These are phyloP conservation scores for Boletus barrowsii DNA, from an alignment of 768 basidiomycete genomes.

Conservation along the genomic window DNA sequence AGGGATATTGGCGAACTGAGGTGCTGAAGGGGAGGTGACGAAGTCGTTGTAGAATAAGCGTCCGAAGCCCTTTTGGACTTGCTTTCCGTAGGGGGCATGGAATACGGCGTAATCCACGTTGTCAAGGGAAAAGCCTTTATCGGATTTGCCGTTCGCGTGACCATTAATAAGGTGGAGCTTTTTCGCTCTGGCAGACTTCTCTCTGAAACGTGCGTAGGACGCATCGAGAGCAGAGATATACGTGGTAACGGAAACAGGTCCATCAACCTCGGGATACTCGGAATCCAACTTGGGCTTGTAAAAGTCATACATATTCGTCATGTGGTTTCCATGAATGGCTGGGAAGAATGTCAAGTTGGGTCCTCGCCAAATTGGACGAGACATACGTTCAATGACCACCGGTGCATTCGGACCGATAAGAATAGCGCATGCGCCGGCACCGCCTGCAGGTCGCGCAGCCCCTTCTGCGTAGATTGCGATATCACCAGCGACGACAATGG, in stretches of 20 bases:
- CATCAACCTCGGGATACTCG: constrained; percentile 96
- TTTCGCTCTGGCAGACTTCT: constrained; percentile 69
- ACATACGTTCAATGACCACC: constrained; percentile 90
- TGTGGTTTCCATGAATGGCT: constrained; percentile 96
- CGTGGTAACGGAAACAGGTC: constrained; percentile 91
- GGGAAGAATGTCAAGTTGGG: constrained; percentile 14
- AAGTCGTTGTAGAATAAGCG: constrained; percentile 94
- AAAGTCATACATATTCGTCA: constrained; percentile 98
- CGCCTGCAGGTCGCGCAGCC: constrained; percentile 90
- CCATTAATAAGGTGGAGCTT: constrained; percentile 41
- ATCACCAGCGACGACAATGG: constrained; percentile 94
- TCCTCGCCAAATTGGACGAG: not conserved
- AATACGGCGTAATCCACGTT: constrained; percentile 91
- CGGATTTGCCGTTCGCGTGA: constrained; percentile 32
- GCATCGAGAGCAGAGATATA: constrained; percentile 93
- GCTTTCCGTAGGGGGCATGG: constrained; percentile 98
- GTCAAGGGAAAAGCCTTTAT: constrained; percentile 63
- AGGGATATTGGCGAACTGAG: constrained; percentile 68
- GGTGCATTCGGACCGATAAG: constrained; percentile 97
- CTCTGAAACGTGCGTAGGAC: constrained; percentile 80
- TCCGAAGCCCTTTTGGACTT: constrained; percentile 95
- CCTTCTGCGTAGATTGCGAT: constrained; percentile 99
- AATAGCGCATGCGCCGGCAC: constrained; percentile 93
- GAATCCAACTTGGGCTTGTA: constrained; percentile 97
- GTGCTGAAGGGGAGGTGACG: constrained; percentile 65